Evolutionary conservation across 805 yeast species (phyloP).

Genomic region (Lipomyces mesembrius): DNA sequence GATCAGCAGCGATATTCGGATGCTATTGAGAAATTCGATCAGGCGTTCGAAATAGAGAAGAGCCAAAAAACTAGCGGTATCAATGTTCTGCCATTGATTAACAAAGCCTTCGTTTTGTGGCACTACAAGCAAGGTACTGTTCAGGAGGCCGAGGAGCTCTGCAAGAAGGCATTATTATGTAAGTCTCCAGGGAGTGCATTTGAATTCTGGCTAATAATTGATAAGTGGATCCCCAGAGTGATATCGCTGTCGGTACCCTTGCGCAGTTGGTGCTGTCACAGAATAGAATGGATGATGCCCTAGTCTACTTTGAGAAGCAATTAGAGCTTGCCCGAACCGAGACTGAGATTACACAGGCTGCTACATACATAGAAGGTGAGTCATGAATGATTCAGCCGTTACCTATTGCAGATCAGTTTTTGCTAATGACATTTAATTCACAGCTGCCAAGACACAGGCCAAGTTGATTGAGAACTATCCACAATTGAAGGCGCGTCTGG

Average conservation of each 20-base stretch:
- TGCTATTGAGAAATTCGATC: conserved; percentile 83
- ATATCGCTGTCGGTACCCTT: conserved; percentile 84
- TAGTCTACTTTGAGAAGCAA: conserved; percentile 78
- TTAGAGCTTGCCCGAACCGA: conserved; percentile 79
- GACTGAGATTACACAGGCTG: conserved; percentile 88
- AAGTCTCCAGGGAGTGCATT: background rate
- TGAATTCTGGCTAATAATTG: background rate
- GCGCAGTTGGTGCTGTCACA: conserved; percentile 89
- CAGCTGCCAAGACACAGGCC: conserved; percentile 49
- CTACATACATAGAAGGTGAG: conserved; percentile 85
- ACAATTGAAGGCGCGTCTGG: conserved; percentile 36
- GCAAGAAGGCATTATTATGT: conserved; percentile 70
- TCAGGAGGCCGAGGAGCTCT: conserved; percentile 64
- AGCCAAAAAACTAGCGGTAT: conserved; percentile 57
- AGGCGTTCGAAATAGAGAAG: conserved; percentile 77
- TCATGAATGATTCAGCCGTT: background rate
- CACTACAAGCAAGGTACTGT: conserved; percentile 49
- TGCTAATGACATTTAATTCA: conserved; percentile 11
- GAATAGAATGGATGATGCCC: conserved; percentile 81
- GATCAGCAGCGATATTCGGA: conserved; percentile 73
- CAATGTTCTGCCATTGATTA: conserved; percentile 87
- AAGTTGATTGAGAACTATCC: conserved; percentile 52
- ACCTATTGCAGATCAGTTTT: background rate
- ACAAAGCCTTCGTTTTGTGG: conserved; percentile 71
- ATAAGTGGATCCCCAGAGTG: conserved; percentile 77